Evolutionary conservation across 805 yeast genomes (phyloP).

Genomic region (Zygosaccharomyces rouxii): DNA sequence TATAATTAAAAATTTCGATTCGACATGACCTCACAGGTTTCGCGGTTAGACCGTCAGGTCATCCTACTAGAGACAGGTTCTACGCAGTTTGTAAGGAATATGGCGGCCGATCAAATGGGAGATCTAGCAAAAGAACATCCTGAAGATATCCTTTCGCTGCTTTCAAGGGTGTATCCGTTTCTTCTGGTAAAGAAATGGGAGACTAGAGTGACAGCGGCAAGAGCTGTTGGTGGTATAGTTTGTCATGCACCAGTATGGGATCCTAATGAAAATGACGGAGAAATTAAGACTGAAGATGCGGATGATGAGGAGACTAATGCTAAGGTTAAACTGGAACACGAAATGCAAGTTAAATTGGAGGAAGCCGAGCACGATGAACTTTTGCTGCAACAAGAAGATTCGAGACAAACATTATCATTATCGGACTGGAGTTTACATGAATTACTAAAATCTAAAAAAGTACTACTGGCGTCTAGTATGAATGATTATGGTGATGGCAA

Average conservation of each 20-base stretch:
- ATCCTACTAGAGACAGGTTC: constrained; percentile 83
- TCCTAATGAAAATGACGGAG: constrained; percentile 52
- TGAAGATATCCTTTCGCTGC: constrained; percentile 75
- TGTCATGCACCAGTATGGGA: constrained; percentile 77
- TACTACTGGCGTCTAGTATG: constrained; percentile 28
- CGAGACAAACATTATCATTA: constrained; percentile 20
- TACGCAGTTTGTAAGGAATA: constrained; percentile 84
- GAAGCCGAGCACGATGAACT: constrained; percentile 24
- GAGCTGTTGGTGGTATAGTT: constrained; percentile 92
- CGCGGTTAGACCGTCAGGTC: constrained; percentile 44
- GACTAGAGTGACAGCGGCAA: constrained; percentile 89
- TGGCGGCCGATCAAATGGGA: constrained; percentile 96
- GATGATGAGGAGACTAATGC: constrained; percentile 27
- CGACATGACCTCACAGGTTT: constrained; percentile 36
- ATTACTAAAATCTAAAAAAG: constrained; percentile 28
- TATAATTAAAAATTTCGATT: not conserved
- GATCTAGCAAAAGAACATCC: constrained; percentile 94
- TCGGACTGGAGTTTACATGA: constrained; percentile 29
- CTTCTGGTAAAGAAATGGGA: constrained; percentile 87
- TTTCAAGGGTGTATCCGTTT: constrained; percentile 89
- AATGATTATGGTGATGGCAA: constrained; percentile 20
- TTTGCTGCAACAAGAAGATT: constrained; percentile 18
- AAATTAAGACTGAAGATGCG: constrained; percentile 15
- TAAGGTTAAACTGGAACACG: constrained; percentile 34
- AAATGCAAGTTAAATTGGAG: constrained; percentile 31